Percentiles rank a stretch among this genome's conserved stretches.
These are phyloP conservation scores for Parasarocladium wereldwijsianum DNA, from an alignment of 2,329 filamentous ascomycete species.

Conservation along the genomic window DNA sequence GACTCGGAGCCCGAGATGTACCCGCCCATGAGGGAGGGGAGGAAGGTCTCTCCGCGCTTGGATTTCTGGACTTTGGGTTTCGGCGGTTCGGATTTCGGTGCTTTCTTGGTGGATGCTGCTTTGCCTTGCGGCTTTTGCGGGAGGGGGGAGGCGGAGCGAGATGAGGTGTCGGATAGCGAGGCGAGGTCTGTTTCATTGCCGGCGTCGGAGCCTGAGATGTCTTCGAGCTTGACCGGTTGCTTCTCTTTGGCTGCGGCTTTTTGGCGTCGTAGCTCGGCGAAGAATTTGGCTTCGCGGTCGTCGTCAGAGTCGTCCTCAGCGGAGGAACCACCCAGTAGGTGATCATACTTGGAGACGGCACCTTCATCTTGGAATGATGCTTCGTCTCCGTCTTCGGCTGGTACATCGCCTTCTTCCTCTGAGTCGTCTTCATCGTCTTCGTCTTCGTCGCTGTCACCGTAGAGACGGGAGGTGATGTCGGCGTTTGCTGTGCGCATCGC, in stretches of 20 bases:
- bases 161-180: conserved; percentile 11
- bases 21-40: conserved; percentile 64
- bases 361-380: conserved; percentile 12
- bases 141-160: conserved; percentile 16
- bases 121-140: conserved; percentile 13
- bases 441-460: not conserved
- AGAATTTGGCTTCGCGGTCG: conserved; percentile 19
- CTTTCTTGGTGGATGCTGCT: conserved; percentile 7
- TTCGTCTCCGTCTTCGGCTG: conserved; percentile 11
- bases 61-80: conserved; percentile 8
- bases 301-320: conserved; percentile 24
- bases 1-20: conserved; percentile 67
- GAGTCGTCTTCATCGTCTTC: conserved; percentile 15
- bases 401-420: conserved; percentile 8
- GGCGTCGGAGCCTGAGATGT: conserved; percentile 23
- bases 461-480: too few relatives aligned
- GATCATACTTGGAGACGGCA: conserved; percentile 24
- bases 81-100: conserved; percentile 9
- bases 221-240: conserved; percentile 22
- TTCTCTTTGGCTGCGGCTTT: conserved; percentile 16
- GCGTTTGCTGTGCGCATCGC: too few relatives aligned
- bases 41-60: conserved; percentile 39
- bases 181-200: conserved; percentile 8
- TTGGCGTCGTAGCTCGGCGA: conserved; percentile 11
- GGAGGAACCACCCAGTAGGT: conserved; percentile 28